phyloP scores from a whole-genome alignment of 192 early-diverging fungal species.

The Chytriomyces sp. region DNA sequence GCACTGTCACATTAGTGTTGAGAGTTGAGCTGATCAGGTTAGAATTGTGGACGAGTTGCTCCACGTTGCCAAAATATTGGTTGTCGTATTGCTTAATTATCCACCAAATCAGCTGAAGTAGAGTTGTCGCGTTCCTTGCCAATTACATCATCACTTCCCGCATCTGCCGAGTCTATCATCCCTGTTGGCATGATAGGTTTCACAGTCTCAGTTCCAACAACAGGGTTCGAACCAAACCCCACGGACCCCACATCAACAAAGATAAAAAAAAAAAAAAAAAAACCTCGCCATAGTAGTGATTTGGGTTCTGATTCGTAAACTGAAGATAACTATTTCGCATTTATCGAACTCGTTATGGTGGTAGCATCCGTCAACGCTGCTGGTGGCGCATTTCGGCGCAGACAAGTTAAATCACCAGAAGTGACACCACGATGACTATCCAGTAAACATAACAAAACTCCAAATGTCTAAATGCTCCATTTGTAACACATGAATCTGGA shows the following conservation, averaged over 20 bases:
- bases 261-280: background rate
- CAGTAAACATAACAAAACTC: background rate
- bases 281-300: background rate
- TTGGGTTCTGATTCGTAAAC: constrained; percentile 23
- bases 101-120: no score
- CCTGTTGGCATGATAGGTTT: no score
- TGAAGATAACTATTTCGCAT: background rate
- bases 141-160: no score
- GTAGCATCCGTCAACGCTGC: constrained; percentile 2
- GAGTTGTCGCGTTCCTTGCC: no score
- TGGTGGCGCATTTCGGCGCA: constrained; percentile 11
- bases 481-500: constrained; percentile 8
- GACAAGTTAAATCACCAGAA: constrained; percentile 8
- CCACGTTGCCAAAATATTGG: no score
- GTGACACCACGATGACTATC: constrained; percentile 3
- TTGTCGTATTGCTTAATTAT: no score
- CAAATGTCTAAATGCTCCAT: constrained; percentile 16
- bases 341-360: constrained; percentile 9
- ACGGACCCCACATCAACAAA: no score
- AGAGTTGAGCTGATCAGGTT: background rate
- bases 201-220: no score
- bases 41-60: no score
- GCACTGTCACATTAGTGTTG: no score
- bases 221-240: no score
- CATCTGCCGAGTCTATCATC: no score